Evolutionary conservation across 495 filamentous ascomycete genomes (phyloP).

Genomic region (Extremus antarcticus): DNA sequence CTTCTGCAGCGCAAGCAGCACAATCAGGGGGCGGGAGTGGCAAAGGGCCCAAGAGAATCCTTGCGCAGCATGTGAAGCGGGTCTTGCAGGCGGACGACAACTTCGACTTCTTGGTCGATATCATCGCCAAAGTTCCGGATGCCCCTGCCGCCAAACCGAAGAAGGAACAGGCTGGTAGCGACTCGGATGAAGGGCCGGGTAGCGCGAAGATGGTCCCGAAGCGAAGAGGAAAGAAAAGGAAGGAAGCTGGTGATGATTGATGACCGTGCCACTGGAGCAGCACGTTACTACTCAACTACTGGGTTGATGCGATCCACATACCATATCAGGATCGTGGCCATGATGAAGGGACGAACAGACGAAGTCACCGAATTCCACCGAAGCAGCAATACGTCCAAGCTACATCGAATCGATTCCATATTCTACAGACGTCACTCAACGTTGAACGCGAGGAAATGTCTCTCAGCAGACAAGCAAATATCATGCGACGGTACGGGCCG

Average conservation of each 20-base stretch:
- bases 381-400: no score
- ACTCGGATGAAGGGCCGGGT: slow-evolving; percentile 11
- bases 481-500: no score
- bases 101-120: slow-evolving; percentile 87
- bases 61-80: slow-evolving; percentile 79
- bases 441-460: no score
- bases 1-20: slow-evolving; percentile 10
- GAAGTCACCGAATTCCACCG: no score
- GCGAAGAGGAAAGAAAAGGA: slow-evolving; percentile 14
- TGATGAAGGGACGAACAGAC: no score
- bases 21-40: slow-evolving; percentile 2
- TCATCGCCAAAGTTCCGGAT: slow-evolving; percentile 75
- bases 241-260: slow-evolving; percentile 8
- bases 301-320: no score
- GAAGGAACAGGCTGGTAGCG: slow-evolving; percentile 12
- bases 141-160: slow-evolving; percentile 43
- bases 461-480: no score
- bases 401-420: no score
- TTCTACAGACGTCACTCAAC: no score
- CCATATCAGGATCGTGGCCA: no score
- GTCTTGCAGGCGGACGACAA: slow-evolving; percentile 76
- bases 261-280: no score
- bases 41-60: slow-evolving; percentile 52
- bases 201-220: neutral
- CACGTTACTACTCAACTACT: no score